phyloP scores from a whole-genome alignment of 805 yeast genomes.

The Candida rishiriensis region DNA sequence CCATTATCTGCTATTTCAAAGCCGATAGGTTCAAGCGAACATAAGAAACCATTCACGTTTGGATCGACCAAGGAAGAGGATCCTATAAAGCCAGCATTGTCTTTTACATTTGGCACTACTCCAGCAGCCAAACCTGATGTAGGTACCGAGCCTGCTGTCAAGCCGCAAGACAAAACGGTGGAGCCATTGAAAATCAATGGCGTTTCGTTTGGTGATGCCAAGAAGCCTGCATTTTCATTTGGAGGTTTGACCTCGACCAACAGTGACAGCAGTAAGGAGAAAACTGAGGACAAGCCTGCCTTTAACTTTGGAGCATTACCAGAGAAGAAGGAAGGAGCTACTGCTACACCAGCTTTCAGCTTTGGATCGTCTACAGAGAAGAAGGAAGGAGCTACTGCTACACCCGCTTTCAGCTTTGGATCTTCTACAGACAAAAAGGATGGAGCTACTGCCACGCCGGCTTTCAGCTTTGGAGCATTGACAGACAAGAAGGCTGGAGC shows the following conservation, averaged over 20 bases:
- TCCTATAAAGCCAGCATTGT: too few relatives aligned
- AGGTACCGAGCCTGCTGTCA: too few relatives aligned
- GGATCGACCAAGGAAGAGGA: not conserved
- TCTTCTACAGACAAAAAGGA: not conserved
- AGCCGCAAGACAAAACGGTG: too few relatives aligned
- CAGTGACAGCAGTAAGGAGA: slow-evolving; percentile 1
- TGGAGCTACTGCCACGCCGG: slow-evolving; percentile 2
- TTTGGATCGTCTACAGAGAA: slow-evolving; percentile 5
- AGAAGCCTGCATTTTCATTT: slow-evolving; percentile 7
- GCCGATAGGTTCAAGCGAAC: not conserved
- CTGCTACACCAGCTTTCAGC: slow-evolving; percentile 5
- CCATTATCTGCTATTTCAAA: slow-evolving; percentile 5
- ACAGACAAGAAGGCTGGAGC: too few relatives aligned
- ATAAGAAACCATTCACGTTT: slow-evolving; percentile 3
- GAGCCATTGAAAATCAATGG: too few relatives aligned
- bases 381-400: not conserved
- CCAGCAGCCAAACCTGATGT: too few relatives aligned
- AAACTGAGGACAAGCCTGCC: slow-evolving; percentile 7
- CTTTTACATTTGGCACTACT: too few relatives aligned
- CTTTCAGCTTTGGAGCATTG: slow-evolving; percentile 6
- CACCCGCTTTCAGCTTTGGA: not conserved
- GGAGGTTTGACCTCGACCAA: slow-evolving; percentile 1
- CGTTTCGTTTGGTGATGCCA: too few relatives aligned
- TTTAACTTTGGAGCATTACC: slow-evolving; percentile 12
- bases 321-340: slow-evolving; percentile 2